Evolutionary conservation across 1,139 yeast species (phyloP).

Genomic region (Scheffersomyces segobiensis): DNA sequence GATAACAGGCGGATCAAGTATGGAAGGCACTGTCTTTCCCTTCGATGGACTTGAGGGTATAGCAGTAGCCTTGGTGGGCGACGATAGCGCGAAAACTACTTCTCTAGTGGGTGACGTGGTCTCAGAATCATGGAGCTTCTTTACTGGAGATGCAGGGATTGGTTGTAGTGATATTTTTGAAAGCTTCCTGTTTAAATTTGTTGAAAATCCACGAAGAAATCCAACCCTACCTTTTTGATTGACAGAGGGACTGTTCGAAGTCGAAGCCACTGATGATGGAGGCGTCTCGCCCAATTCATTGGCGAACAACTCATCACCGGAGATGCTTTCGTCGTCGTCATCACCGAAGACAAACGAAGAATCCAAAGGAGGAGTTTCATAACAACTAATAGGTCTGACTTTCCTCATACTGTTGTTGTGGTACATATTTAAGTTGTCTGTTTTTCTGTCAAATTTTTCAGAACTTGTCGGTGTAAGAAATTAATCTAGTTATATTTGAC

Average conservation of each 20-base stretch:
- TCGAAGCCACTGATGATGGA: constrained; percentile 9
- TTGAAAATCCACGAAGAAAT: background rate
- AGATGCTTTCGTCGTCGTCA: constrained; percentile 7
- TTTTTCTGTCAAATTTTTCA: background rate
- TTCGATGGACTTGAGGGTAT: background rate
- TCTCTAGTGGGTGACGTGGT: background rate
- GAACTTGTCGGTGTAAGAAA: background rate
- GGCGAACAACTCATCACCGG: constrained; percentile 6
- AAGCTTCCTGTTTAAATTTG: background rate
- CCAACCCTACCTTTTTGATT: background rate
- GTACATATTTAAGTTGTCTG: background rate
- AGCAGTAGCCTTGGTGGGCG: background rate
- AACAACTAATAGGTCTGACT: constrained; percentile 19
- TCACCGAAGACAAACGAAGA: constrained; percentile 3
- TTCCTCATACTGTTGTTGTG: background rate
- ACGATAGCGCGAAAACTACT: background rate
- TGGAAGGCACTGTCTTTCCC: background rate
- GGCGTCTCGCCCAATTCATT: constrained; percentile 9
- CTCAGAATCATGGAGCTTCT: background rate
- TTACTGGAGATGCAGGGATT: background rate
- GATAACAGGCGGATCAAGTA: background rate
- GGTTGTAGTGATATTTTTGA: background rate
- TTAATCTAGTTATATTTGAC: background rate
- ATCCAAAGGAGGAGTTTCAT: constrained; percentile 20
- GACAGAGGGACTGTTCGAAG: background rate